Base-by-base conservation (phyloP, 139 green algal species). In the Nannochloris sp. region DNA sequence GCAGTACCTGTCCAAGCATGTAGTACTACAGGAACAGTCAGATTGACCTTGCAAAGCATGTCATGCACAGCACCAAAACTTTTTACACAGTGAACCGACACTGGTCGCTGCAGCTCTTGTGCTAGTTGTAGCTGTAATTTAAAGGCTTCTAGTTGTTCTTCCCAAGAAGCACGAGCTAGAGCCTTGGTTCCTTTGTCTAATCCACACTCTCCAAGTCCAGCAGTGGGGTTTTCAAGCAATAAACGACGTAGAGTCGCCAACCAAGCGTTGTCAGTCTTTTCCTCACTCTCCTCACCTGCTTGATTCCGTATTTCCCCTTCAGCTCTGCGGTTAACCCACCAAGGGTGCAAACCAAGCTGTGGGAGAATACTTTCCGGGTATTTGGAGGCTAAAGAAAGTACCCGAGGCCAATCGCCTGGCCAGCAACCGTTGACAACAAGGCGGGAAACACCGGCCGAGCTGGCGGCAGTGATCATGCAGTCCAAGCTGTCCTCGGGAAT, bases 321-420 rank as follows among this genome's bases (percentile, higher is more conserved):
- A 53, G 27, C 45, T 3, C 67, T 35, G 6, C 42, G 6, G 13
- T 66, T 42, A 19, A 77, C 67, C 75, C 71, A 83, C 75, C 75
- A 84, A 8, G 77, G 77, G 39, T 84, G 77, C 14, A 84, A 31
- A 2, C 78, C 78, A 61, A 73, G 72, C 12, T 81, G 72, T n/a
- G 74, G 75, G 4, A 75, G 34, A 7, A 85, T 12, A 12, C 1
- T 6, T 39, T 31, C 19, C n/a, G 31, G 37, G 19, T 72, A 29
- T 32, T 45, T 5, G 1, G 36, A 44, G 4, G 37, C 32, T 6
- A 61, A 27, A 2, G 24, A 33, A 6, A 66, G 44, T 15, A 85
- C 78, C 23, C 67, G n/a, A 1, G 9, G 27, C 78, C 78, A 85
- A 54, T 85, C 78, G 13, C 57, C 62, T 39, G 66, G 67, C 25